Percentiles rank a stretch among this genome's conserved stretches.
These are phyloP conservation scores for Lepidium africanum DNA, from an alignment of 345 rosid species.

Conservation along the genomic window DNA sequence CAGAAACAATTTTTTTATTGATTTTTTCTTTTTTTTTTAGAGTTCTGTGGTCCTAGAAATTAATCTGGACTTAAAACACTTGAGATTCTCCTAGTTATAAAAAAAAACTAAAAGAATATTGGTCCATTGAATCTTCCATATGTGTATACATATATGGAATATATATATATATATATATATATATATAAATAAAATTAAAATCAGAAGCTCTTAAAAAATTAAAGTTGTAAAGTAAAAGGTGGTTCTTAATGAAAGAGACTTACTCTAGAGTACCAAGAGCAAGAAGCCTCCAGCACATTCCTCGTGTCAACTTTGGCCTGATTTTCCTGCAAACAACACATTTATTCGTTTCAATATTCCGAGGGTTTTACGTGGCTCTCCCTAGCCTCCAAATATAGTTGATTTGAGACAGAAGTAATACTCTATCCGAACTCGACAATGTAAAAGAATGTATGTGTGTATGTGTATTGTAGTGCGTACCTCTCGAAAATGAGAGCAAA, in stretches of 20 bases:
- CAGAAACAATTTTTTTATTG: no score
- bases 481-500: slow-evolving; percentile 82
- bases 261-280: slow-evolving; percentile 82
- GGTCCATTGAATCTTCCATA: background rate
- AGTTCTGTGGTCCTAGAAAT: no score
- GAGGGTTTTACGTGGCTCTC: no score
- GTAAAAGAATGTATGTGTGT: background rate
- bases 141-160: background rate
- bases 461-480: slow-evolving; percentile 21
- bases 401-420: no score
- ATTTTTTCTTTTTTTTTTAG: no score
- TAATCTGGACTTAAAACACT: no score
- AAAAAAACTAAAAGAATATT: no score
- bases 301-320: slow-evolving; percentile 81
- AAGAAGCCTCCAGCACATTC: slow-evolving; percentile 58
- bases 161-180: background rate
- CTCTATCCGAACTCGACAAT: no score
- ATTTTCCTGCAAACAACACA: slow-evolving; percentile 49
- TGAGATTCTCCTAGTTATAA: no score
- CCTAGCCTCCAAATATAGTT: no score
- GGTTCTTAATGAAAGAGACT: slow-evolving; percentile 17
- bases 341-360: background rate
- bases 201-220: background rate
- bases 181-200: background rate
- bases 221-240: slow-evolving; percentile 11